phyloP scores from a whole-genome alignment of 73 alveolate species.

The Tetrahymena borealis region DNA sequence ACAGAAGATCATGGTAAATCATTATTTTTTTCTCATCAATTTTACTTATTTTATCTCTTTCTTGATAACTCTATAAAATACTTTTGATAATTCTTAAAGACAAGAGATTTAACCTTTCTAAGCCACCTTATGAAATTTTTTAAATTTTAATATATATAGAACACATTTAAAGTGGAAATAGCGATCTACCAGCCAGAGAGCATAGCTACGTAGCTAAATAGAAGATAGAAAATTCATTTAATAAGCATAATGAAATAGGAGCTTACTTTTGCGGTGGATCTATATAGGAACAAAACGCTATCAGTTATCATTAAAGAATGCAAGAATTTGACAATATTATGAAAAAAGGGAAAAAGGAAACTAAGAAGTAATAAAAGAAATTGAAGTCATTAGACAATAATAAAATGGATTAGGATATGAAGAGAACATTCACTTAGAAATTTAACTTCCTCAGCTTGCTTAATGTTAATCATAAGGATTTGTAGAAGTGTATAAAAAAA shows the following conservation, averaged over 20 bases:
- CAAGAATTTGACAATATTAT: neutral
- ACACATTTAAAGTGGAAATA: neutral
- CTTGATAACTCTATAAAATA: neutral
- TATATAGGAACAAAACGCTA: neutral
- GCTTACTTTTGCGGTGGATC: neutral
- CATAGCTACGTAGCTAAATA: neutral
- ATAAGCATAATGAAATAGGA: neutral
- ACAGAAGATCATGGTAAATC: neutral
- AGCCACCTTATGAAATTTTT: no score
- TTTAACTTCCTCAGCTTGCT: neutral
- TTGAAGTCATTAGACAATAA: neutral
- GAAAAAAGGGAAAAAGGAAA: neutral
- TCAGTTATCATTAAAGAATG: neutral
- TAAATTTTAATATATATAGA: neutral
- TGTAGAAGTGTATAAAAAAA: constrained; percentile 9
- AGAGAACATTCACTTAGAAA: neutral
- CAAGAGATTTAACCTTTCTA: no score
- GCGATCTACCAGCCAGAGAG: neutral
- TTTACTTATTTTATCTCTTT: neutral
- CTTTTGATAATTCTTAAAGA: neutral
- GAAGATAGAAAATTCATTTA: neutral
- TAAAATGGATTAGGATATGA: neutral
- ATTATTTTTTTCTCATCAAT: neutral
- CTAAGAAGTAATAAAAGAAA: neutral
- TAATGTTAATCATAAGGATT: neutral